A percentile compares a stretch with the other conserved stretches of the same genome.
Evolutionary conservation across 2,329 filamentous ascomycete species (phyloP).

Genomic region (Conoideocrella luteorostrata): DNA sequence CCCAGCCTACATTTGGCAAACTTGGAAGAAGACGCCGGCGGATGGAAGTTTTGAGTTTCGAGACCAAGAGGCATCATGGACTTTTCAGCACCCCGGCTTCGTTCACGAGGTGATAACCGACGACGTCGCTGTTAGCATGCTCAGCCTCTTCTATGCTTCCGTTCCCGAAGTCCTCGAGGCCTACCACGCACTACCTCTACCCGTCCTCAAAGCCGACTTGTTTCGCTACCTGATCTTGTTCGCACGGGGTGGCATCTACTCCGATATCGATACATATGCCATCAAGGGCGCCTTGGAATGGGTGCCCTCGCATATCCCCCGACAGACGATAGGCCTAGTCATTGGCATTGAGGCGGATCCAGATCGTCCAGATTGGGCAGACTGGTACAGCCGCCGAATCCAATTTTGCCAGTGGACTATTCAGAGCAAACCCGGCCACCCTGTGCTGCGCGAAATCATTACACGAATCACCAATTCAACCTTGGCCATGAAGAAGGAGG

Average conservation of each 20-base stretch:
- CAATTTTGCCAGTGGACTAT: conserved; percentile 99
- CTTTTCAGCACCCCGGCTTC: conserved; percentile 78
- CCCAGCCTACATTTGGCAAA: conserved; percentile 98
- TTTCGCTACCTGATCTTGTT: conserved; percentile 67
- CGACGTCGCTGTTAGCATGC: conserved; percentile 70
- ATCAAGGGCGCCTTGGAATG: conserved; percentile 79
- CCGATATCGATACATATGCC: conserved; percentile 85
- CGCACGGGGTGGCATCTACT: conserved; percentile 64
- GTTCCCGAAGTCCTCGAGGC: conserved; percentile 74
- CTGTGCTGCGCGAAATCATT: conserved; percentile 81
- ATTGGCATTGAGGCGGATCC: conserved; percentile 96
- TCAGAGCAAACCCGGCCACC: conserved; percentile 89
- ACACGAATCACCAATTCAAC: conserved; percentile 79
- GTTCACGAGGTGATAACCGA: conserved; percentile 98
- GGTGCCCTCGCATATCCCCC: conserved; percentile 73
- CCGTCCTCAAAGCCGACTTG: conserved; percentile 73
- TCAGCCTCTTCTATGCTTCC: conserved; percentile 80
- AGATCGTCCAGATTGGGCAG: conserved; percentile 81
- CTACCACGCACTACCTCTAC: conserved; percentile 64
- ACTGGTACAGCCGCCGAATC: conserved; percentile 94
- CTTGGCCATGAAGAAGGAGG: conserved; percentile 62
- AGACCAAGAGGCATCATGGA: conserved; percentile 84
- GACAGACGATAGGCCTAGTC: conserved; percentile 74
- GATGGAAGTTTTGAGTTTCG: conserved; percentile 75
- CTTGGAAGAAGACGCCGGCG: conserved; percentile 83